Base-by-base conservation (phyloP, 1,284 basidiomycete species). In the Mrakiaceae sp. region DNA sequence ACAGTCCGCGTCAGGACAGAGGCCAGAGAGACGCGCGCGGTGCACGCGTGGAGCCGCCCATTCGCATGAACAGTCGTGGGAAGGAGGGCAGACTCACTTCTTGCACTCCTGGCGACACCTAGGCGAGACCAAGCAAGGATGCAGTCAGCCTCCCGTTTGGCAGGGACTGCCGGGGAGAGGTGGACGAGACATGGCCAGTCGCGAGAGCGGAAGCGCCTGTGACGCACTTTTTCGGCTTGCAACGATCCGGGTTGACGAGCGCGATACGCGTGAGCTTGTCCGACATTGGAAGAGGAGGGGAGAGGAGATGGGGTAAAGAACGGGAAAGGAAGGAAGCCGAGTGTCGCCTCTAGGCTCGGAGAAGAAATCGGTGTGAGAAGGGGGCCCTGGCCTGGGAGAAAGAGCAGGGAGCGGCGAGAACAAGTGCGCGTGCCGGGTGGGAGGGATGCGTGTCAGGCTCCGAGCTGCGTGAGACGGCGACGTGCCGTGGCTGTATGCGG, bases 211-310 rank as follows among this genome's bases (percentile, higher is more conserved):
- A 27, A 14, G 42, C 10, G 42, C 39, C 53, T 16, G 48, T 71
- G 3, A 57, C 75, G 74, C 75, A 79, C 73, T 78, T 78, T 77
- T 96, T 95, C 16, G 92, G 91, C 74, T 93, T 93, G 80, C 91
- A 96, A 71, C 76, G 85, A 80, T 95, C 94, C 52, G 89, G 75
- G 72, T 93, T 90, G 72, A 96, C 90, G 74, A 96, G 92, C 68
- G 92, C 92, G 72, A 96, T 91, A 82, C 93, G 87, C 60, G 92
- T 96, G 71, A 95, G 91, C 78, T 92, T 94, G 80, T 94, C 91
- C 27, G 85, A 79, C 87, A 87, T 87, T 47, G 40, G 10, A 16
- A 39, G 12, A 40, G n/a, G 11, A 54, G 4, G 52, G 27, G 5
- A 40, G 43, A 58, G 12, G 56, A 14, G 16, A 7, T 11, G 55